Evolutionary conservation across 768 basidiomycete species (phyloP).

Genomic region (Hericium coralloides): DNA sequence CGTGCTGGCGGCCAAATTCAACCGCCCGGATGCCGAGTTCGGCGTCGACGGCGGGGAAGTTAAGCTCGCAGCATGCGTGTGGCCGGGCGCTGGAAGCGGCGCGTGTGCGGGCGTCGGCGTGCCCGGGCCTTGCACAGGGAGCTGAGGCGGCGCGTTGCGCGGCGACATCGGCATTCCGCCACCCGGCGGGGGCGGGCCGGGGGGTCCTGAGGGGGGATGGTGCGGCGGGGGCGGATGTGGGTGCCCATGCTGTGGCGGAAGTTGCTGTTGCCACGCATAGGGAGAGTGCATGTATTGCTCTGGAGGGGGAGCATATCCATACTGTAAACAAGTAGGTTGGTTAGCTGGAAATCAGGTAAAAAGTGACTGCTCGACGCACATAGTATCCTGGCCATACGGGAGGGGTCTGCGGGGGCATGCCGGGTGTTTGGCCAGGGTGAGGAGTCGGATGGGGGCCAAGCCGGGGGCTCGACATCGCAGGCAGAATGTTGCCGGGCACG

Average conservation of each 20-base stretch:
- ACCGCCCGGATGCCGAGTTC: conserved; percentile 34
- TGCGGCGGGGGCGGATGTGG: conserved; percentile 34
- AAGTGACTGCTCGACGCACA: conserved; percentile 23
- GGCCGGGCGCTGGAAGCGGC: conserved; percentile 34
- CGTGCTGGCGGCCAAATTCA: conserved; percentile 55
- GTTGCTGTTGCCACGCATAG: too few species aligned
- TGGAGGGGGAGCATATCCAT: too few species aligned
- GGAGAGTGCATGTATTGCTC: too few species aligned
- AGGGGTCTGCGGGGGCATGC: conserved; percentile 35
- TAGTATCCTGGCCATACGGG: conserved; percentile 49
- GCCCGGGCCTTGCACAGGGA: conserved; percentile 43
- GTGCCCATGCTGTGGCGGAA: too few species aligned
- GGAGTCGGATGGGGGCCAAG: conserved; percentile 51
- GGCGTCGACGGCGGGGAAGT: conserved; percentile 67
- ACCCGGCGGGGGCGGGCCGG: conserved; percentile 34
- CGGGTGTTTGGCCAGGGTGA: conserved; percentile 41
- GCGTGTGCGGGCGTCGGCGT: conserved; percentile 65
- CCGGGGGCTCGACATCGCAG: conserved; percentile 60
- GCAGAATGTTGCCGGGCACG: conserved; percentile 23
- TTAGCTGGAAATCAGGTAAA: not conserved
- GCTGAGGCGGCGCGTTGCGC: conserved; percentile 44
- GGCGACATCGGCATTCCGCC: conserved; percentile 63
- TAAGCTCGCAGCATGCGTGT: conserved; percentile 33
- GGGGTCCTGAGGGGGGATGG: conserved; percentile 17
- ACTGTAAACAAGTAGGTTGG: not conserved